Conservation (phyloP, 106 monocot species). For the Dendrobium nobile region DNA sequence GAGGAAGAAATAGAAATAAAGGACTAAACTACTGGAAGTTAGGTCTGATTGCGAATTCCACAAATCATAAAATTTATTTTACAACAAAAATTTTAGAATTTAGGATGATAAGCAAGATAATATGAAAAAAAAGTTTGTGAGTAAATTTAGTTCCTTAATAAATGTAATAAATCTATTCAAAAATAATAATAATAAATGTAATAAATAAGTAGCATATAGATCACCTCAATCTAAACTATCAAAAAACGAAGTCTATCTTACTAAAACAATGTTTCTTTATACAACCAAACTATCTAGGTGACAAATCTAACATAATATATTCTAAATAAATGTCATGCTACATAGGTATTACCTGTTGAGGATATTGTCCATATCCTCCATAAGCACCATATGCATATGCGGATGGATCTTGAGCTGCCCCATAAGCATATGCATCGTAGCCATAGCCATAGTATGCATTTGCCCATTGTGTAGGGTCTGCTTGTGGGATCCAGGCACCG, state of each 20-base stretch:
- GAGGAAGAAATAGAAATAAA: too few relatives aligned
- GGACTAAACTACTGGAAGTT: too few relatives aligned
- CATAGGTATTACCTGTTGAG: constrained; percentile 66
- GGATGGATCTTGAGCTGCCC: constrained; percentile 73
- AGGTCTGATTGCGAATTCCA: too few relatives aligned
- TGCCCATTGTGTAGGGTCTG: constrained; percentile 84
- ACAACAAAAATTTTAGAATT: too few relatives aligned
- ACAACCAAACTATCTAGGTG: background rate
- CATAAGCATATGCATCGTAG: constrained; percentile 92
- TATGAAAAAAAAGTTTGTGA: background rate
- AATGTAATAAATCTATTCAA: background rate
- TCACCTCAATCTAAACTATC: background rate
- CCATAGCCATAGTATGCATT: constrained; percentile 85
- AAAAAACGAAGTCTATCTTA: background rate
- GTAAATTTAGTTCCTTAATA: background rate
- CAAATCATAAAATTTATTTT: too few relatives aligned
- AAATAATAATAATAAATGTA: background rate
- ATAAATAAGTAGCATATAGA: background rate
- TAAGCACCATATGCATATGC: constrained; percentile 84
- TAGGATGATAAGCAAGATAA: background rate
- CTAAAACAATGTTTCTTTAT: background rate
- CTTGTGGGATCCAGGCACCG: constrained; percentile 58
- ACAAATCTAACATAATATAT: background rate
- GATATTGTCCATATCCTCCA: constrained; percentile 76
- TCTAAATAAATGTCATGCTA: background rate